phyloP scores from a whole-genome alignment of 2,329 filamentous ascomycete species.

The Aspergillus ustus region DNA sequence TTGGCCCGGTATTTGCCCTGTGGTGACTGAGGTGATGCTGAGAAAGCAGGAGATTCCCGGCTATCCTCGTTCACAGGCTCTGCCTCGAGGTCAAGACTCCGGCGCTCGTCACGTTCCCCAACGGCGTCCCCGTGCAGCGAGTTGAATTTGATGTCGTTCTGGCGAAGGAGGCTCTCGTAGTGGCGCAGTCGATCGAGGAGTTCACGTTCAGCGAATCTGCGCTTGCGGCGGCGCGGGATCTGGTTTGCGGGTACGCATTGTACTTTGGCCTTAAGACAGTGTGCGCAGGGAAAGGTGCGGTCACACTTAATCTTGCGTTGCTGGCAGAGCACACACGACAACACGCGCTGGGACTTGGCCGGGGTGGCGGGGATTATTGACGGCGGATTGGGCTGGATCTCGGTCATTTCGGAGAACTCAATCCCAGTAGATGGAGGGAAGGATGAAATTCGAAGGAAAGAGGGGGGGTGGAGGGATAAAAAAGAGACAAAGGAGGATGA shows the following conservation, averaged over 20 bases:
- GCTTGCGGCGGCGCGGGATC: slow-evolving; percentile 60
- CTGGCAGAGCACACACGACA: slow-evolving; percentile 71
- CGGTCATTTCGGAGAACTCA: neutral
- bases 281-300: slow-evolving; percentile 71
- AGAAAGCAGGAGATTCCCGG: neutral
- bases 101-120: slow-evolving; percentile 2
- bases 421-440: neutral
- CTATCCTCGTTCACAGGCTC: neutral
- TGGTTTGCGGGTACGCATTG: slow-evolving; percentile 56
- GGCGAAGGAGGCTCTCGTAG: slow-evolving; percentile 69
- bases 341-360: slow-evolving; percentile 19
- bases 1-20: slow-evolving; percentile 19
- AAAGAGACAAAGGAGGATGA: neutral
- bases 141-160: slow-evolving; percentile 72
- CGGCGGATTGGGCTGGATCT: neutral
- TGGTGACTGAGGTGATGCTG: neutral
- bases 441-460: neutral
- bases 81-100: neutral
- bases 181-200: slow-evolving; percentile 70
- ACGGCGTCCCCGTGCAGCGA: slow-evolving; percentile 51
- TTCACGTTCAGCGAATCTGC: slow-evolving; percentile 70
- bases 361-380: neutral
- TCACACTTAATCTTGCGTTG: slow-evolving; percentile 77
- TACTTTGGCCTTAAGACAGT: slow-evolving; percentile 66
- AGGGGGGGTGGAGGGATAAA: neutral